Base-by-base conservation (phyloP, 1,284 basidiomycete genomes). In the Cryptococcus floricola region DNA sequence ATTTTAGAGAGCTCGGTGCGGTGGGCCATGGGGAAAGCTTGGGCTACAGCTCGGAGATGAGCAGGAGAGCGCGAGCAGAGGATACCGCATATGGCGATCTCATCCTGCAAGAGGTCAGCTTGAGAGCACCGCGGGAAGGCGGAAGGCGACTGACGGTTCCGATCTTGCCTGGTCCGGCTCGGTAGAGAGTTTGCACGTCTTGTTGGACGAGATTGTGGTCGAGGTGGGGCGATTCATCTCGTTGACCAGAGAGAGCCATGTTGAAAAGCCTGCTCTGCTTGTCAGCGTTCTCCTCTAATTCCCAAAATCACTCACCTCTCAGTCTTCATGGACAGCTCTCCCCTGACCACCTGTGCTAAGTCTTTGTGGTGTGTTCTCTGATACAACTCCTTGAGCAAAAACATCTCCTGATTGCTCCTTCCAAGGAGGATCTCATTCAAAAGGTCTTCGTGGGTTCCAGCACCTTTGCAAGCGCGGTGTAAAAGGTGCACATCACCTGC, bases 311-410 rank as follows among this genome's bases (percentile, higher is more conserved):
- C 68, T 62, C 51, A 73, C 69, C 74, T 60, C 62, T 77, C 74
- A 6, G 77, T 78, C 71, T 78, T 78, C 70, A 76, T 73, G 52
- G 69, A 72, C 43, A 78, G 63, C 56, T 78, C 77, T n/a, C 76
- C 76, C 37, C 67, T 63, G 13, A 78, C 68, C 8, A 66, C 62
- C 16, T 52, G 8, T 14, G 66, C 65, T 31, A 78, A 64, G 57
- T 77, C 76, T 56, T 71, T 73, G 46, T 64, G 60, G 58, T 76
- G 72, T 8, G 65, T 60, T 13, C 74, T 67, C 46, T 66, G 64
- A 60, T 73, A 78, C 1, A 64, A 73, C 56, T 75, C 66, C 64
- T 78, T 78, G 48, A 78, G 63, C n/a, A 73, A 54, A 59, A 70
- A 69, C 10, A 78, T 77, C 59, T 78, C 77, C 57, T 73, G 61